Base-by-base conservation (phyloP, 306 rosid species). In the Lathyrus aphaca region DNA sequence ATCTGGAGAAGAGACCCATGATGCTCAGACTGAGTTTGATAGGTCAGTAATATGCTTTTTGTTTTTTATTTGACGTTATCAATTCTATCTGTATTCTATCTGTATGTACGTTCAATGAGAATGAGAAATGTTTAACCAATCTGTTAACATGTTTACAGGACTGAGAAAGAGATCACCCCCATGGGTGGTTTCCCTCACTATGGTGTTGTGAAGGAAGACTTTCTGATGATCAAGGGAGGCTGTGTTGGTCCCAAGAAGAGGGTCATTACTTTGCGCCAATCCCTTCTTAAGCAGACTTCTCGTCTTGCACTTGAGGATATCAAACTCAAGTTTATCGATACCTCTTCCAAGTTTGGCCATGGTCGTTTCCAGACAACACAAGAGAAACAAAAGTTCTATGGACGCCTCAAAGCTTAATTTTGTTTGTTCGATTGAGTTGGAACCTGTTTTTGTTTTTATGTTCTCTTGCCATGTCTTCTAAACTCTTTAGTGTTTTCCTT, bases 141-240 rank as follows among this genome's bases (percentile, higher is more conserved):
- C 29, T 25, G 8, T 35, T 10, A 35, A 6, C 8, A 6, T 35
- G 10, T 6, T 7, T 35, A 35, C 39, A 91, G 97, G 86, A 91
- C 97, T n/a, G 95, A 91, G 88, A 91, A 91, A 49, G 95, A 91
- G 23, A 81, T 91, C 21, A 91, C 92, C 8, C 97, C 97, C 21
- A 85, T 91, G 79, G 97, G 97, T 71, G 97, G 97, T 30, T 91
- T 91, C 84, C 97, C 97, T 8, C 95, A 91, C 75, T 91, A 91
- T 1, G 97, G 97, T 83, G 35, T 88, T 17, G 97, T 91, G 71
- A 91, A 91, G 74, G 86, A 85, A 61, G 97, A 91, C 54, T 91
- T 43, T 74, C 10, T 91, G 5, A 73, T 91, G 90, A 77, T 91
- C 38, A 91, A 88, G 84, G 95, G 97, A 9, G 73, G 97, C 51